phyloP scores from a whole-genome alignment of 83 land plant genomes.

The Diphasiastrum complanatum region DNA sequence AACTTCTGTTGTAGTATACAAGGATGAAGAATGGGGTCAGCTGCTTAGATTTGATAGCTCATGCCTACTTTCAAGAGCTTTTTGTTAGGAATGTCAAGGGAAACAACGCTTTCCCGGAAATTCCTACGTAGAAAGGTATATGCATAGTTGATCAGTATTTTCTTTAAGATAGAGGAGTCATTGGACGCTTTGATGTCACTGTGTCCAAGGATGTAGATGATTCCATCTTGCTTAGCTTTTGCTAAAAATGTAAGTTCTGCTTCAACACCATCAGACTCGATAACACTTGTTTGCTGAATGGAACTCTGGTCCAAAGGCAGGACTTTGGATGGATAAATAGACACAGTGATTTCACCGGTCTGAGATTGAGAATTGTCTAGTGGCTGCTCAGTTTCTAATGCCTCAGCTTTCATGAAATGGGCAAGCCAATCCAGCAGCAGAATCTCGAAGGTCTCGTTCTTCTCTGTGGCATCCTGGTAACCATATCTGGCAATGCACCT shows the following conservation, averaged over 20 bases:
- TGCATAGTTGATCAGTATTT: slow-evolving; percentile 22
- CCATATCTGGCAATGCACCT: slow-evolving; percentile 28
- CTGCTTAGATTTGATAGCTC: slow-evolving; percentile 26
- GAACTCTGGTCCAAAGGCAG: slow-evolving; percentile 9
- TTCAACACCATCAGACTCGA: neutral
- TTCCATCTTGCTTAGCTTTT: slow-evolving; percentile 16
- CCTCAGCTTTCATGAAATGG: slow-evolving; percentile 9
- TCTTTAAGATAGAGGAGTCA: slow-evolving; percentile 20
- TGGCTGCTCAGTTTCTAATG: neutral
- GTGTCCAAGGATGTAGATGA: slow-evolving; percentile 35
- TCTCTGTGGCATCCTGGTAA: slow-evolving; percentile 10
- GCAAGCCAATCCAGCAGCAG: slow-evolving; percentile 20
- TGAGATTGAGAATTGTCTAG: too few species aligned
- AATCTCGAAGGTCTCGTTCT: slow-evolving; percentile 18
- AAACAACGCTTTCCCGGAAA: slow-evolving; percentile 21
- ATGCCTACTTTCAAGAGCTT: slow-evolving; percentile 37
- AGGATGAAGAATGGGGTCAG: too few species aligned
- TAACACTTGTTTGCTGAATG: neutral
- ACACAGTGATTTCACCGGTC: too few species aligned
- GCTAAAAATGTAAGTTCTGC: slow-evolving; percentile 4
- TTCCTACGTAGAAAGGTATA: slow-evolving; percentile 33
- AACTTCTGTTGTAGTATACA: too few species aligned
- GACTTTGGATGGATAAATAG: neutral
- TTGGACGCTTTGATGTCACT: slow-evolving; percentile 31
- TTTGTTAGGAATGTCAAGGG: slow-evolving; percentile 26